Base-by-base conservation (phyloP, 2,329 filamentous ascomycete genomes). In the Emergomyces orientalis region DNA sequence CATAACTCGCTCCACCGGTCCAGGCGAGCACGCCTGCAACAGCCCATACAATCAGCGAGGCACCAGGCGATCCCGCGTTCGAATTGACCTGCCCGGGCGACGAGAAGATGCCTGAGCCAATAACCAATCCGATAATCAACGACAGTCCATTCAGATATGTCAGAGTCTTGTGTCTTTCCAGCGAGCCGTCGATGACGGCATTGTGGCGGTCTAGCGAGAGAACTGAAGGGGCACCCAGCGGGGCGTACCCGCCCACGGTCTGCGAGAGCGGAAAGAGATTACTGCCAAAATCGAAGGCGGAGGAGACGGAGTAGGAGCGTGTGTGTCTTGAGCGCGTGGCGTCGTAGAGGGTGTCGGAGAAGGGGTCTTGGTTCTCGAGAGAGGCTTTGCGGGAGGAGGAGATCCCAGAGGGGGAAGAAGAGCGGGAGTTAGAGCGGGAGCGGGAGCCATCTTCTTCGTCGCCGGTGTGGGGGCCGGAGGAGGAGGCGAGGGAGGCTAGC, bases 41-140 rank as follows among this genome's bases (percentile, higher is more conserved):
- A 1, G 86, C 81, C 93, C 93, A 99, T 4, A 97, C 87, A n/a
- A 97, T 82, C 59, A 99, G 79, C 1, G 92, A 87, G 19, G 92
- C 93, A 59, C 92, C 94, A 0, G 92, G 90, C 34, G 92, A 97
- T 11, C 93, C 94, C 43, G 90, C 91, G 73, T 95, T 95, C 62
- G 84, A 84, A 76, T 94, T 96, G 70, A 99, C 93, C 73, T 96
- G 90, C 62, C 90, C 91, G 0, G 93, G 93, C 27, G 91, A 95
- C 3, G 91, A 95, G 77, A 97, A 99, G 71, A 99, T 97, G 17
- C 93, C 94, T 30, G 90, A 95, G 2, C 94, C 94, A 71, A 99
- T 97, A 68, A 97, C 95, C 66, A 99, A 78, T 1, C 94, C 93
- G 58, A 97, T 84, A 59, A 99, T 89, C 63, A 99, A 80, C 30